These are phyloP conservation scores for Apiospora phragmitis DNA, from an alignment of 2,329 filamentous ascomycete genomes.

Conservation along the genomic window DNA sequence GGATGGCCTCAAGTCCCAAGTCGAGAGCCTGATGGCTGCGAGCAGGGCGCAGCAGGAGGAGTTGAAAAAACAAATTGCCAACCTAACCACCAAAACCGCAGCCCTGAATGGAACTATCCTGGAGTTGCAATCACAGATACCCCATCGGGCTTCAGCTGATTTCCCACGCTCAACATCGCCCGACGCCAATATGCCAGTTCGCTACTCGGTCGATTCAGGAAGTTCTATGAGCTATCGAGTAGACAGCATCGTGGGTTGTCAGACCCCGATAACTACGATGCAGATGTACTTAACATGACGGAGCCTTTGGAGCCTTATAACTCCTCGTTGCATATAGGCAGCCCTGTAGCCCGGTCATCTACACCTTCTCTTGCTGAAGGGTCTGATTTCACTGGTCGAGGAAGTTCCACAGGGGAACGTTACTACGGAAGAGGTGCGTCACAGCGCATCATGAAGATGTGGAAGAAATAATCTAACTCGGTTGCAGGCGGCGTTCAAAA, in stretches of 20 bases:
- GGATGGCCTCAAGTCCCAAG: slow-evolving; percentile 36
- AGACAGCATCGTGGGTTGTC: slow-evolving; percentile 43
- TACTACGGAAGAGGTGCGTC: slow-evolving; percentile 48
- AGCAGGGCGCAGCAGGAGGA: slow-evolving; percentile 55
- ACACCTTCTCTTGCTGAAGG: slow-evolving; percentile 38
- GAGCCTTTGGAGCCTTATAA: slow-evolving; percentile 41
- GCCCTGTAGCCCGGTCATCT: slow-evolving; percentile 34
- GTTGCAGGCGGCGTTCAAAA: slow-evolving; percentile 48
- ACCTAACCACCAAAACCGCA: slow-evolving; percentile 53
- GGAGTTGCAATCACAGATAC: slow-evolving; percentile 43
- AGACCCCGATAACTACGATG: slow-evolving; percentile 44
- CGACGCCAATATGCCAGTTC: slow-evolving; percentile 35
- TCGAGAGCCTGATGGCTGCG: slow-evolving; percentile 50
- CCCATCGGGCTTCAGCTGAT: slow-evolving; percentile 22
- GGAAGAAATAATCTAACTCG: slow-evolving; percentile 18
- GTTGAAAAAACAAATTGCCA: slow-evolving; percentile 51
- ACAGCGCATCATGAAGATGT: neutral
- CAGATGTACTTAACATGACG: slow-evolving; percentile 43
- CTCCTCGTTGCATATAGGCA: slow-evolving; percentile 22
- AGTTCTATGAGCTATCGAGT: slow-evolving; percentile 40
- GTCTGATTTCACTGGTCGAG: slow-evolving; percentile 25
- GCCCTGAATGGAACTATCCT: slow-evolving; percentile 51
- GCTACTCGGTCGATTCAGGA: slow-evolving; percentile 31
- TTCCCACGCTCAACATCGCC: slow-evolving; percentile 22
- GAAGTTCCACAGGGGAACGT: slow-evolving; percentile 39